Conservation (phyloP, 148 eudicot genomes). For the Simmondsia chinensis region DNA sequence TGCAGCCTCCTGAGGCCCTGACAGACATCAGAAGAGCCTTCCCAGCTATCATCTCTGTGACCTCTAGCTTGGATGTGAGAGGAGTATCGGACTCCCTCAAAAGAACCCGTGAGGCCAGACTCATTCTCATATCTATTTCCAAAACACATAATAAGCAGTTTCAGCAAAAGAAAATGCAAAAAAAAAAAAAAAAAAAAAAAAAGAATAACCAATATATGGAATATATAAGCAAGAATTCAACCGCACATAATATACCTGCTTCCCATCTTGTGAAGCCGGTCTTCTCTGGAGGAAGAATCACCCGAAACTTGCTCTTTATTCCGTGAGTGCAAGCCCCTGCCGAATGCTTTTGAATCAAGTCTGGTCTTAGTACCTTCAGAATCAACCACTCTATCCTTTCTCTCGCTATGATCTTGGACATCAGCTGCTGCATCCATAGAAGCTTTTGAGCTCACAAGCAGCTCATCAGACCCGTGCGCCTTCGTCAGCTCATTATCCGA, state of each 20-base stretch:
- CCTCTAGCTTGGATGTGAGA: constrained; percentile 20
- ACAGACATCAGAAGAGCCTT: constrained; percentile 9
- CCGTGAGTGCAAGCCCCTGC: constrained; percentile 21
- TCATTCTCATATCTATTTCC: constrained; percentile 19
- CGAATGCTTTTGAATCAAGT: constrained; percentile 11
- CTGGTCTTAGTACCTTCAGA: constrained; percentile 14
- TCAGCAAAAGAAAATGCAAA: background rate
- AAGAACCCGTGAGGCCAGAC: constrained; percentile 16
- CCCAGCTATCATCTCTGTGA: constrained; percentile 18
- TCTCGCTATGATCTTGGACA: constrained; percentile 4
- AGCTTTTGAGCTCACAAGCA: constrained; percentile 9
- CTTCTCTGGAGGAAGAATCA: constrained; percentile 16
- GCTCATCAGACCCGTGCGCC: constrained; percentile 4
- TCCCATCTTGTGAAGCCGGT: constrained; percentile 11
- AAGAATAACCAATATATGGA: background rate
- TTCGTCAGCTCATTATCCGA: constrained; percentile 12
- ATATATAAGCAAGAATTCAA: background rate
- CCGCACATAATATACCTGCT: constrained; percentile 33
- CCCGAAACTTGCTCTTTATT: constrained; percentile 16
- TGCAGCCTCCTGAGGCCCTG: constrained; percentile 23
- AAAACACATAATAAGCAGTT: constrained; percentile 4
- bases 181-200: background rate
- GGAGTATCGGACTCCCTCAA: constrained; percentile 21
- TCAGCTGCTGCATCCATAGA: constrained; percentile 10
- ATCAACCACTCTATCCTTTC: constrained; percentile 8